Percentiles rank a stretch among this genome's conserved stretches.
Conservation (phyloP, 129 eudicot genomes). For the Lactuca sativa region DNA sequence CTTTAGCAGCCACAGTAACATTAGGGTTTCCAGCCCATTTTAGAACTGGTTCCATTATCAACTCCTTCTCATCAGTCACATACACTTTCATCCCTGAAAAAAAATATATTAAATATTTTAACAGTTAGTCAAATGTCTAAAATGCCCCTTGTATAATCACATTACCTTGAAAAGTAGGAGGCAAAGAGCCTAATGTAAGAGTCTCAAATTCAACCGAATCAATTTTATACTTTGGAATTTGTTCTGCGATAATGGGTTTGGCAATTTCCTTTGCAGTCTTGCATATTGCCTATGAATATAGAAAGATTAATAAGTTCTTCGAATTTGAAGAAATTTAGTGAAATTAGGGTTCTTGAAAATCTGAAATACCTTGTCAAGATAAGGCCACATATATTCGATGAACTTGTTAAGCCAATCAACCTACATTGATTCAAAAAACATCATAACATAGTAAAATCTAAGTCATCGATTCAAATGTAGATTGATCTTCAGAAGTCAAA, state of each 20-base stretch:
- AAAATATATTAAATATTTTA: not conserved
- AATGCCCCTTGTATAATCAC: not conserved
- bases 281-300: conserved; percentile 71
- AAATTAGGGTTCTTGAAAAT: not conserved
- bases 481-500: conserved; percentile 7
- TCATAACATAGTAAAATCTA: not conserved
- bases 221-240: conserved; percentile 81
- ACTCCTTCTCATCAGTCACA: conserved; percentile 87
- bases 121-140: not conserved
- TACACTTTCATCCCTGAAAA: conserved; percentile 93
- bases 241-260: conserved; percentile 80
- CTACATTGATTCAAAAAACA: conserved; percentile 39
- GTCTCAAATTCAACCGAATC: conserved; percentile 70
- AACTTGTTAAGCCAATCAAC: conserved; percentile 95
- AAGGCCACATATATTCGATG: conserved; percentile 80
- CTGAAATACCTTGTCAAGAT: conserved; percentile 74
- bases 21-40: conserved; percentile 99
- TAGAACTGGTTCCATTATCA: conserved; percentile 91
- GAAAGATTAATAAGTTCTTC: not conserved
- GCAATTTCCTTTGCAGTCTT: conserved; percentile 84
- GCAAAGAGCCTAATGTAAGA: conserved; percentile 73
- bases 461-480: not conserved
- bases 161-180: conserved; percentile 86
- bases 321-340: not conserved
- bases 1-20: conserved; percentile 71